A percentile compares a stretch with the other conserved stretches of the same genome.
Evolutionary conservation across 2,329 filamentous ascomycete species (phyloP).

Genomic region (Xylariaceae sp.): DNA sequence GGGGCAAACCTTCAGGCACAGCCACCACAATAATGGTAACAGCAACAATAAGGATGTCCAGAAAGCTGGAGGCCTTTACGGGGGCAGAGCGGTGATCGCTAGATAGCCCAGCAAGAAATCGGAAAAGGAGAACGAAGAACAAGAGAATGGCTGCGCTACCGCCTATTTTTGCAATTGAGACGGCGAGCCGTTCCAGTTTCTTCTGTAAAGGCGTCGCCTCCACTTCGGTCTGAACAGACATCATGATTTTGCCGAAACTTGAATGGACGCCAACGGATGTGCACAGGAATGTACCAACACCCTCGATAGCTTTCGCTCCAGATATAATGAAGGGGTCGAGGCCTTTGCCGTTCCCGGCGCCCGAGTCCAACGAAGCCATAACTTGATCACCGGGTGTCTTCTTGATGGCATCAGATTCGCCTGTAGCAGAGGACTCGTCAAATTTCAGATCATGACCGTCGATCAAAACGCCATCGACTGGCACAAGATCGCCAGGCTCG

Average conservation of each 20-base stretch:
- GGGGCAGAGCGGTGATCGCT: conserved; percentile 54
- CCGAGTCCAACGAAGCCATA: conserved; percentile 60
- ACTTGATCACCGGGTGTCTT: conserved; percentile 67
- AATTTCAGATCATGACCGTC: conserved; percentile 69
- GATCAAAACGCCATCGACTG: conserved; percentile 71
- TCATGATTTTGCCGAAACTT: conserved; percentile 62
- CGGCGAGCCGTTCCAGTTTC: conserved; percentile 58
- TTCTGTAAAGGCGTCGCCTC: conserved; percentile 61
- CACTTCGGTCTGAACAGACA: conserved; percentile 59
- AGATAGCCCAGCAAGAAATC: conserved; percentile 71
- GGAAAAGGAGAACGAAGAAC: conserved; percentile 82
- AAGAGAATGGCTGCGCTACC: conserved; percentile 74
- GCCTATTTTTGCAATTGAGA: conserved; percentile 59
- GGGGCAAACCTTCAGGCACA: conserved; percentile 69
- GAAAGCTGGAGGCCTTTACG: conserved; percentile 67
- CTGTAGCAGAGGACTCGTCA: conserved; percentile 73
- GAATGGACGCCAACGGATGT: conserved; percentile 62
- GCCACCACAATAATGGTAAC: conserved; percentile 74
- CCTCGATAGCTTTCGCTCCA: conserved; percentile 62
- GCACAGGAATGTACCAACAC: conserved; percentile 60
- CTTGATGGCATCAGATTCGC: conserved; percentile 73
- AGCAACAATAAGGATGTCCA: conserved; percentile 68
- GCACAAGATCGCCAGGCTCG: conserved; percentile 72
- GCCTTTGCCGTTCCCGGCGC: conserved; percentile 52
- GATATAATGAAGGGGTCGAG: conserved; percentile 71